Base-by-base conservation (phyloP, 306 rosid species). In the Crataegus laevigata region DNA sequence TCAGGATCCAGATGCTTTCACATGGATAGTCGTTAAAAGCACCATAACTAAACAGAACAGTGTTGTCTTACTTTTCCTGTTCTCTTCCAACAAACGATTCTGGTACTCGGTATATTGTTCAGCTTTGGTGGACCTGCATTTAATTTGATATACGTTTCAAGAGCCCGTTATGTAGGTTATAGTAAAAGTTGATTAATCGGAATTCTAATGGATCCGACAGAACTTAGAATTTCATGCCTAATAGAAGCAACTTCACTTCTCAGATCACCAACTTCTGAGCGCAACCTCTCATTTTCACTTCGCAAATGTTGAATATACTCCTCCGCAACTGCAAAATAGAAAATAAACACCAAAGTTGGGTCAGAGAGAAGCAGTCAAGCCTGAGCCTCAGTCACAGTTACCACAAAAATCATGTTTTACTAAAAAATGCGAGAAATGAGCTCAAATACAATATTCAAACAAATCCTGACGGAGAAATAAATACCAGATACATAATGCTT, bases 291-390 rank as follows among this genome's bases (percentile, higher is more conserved):
- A 58, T 88, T 92, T 80, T 94, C 90, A 13, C 28, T 81, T 77
- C 63, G 84, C 68, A 90, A 82, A 82, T 94, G 91, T 65, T 92
- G 87, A 36, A 90, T 88, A 76, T 85, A 77, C 76, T 89, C 91
- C 79, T 94, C 97, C 4, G 93, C 88, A 72, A 87, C 99, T 94
- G 93, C 38, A 82, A 84, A 63, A 73, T 28, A 70, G 42, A 43
- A 73, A 58, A 11, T 17, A n/a, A 62, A 68, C 74, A 59, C 69
- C 42, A 47, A 24, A 72, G 26, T 64, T 30, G 14, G 36, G 25
- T 40, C 62, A 75, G 14, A 26, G 60, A n/a, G 55, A 80, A 55
- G 51, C 68, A 59, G 19, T 61, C 11, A 62, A 82, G 54, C 40
- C 58, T 13, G 29, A 70, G 76, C 32, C 10, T 24, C 4, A n/a